Evolutionary conservation across 495 filamentous ascomycete genomes (phyloP), one percentile per base, ranked within the genome.

Genomic region (Penicillium alfredii): DNA sequence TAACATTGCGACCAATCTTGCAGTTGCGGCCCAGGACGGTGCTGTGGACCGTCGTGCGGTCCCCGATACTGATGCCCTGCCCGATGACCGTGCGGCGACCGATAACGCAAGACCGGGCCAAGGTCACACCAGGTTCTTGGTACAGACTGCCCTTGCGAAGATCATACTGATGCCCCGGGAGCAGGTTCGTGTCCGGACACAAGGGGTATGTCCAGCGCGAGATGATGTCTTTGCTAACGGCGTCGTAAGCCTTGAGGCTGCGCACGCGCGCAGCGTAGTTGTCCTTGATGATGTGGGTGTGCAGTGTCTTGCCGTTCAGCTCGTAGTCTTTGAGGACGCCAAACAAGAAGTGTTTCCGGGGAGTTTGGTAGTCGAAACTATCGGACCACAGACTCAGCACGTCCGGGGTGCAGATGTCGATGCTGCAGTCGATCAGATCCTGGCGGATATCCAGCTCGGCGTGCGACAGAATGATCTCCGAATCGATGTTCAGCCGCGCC

Each of bases 371-470:
- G 62, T 99, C 92, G 58, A 99, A 99, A 55, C 87, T 93, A 55
- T 99, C 92, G 5, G 87, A 88, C 86, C 92, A 99, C 40, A 95
- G 64, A 18, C 88, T 88, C 28, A 97, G 71, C 12, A 95, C 87
- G 49, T 97, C 92, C 0, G 89, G 88, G 0, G 93, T 95, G 60
- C 93, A 99, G 44, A 99, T 97, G 53, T 99, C 92, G 55, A 99
- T 90, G 36, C 81, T 85, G 51, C 86, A 92, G 63, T 99, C 93
- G 36, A 96, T 84, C 33, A 99, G 66, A 49, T 99, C 92, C 30
- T 81, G 73, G 4, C 90, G 82, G 17, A 94, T 63, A 40, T 93
- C 87, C 39, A 89, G 69, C 49, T 89, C 79, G 8, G 72, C 58
- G 45, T 82, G 71, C 7, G 61, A 56, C 9, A 72, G 66, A 1